Evolutionary conservation across 371 early-diverging fungal genomes (phyloP).

Genomic region (Dichotomocladium elegans): DNA sequence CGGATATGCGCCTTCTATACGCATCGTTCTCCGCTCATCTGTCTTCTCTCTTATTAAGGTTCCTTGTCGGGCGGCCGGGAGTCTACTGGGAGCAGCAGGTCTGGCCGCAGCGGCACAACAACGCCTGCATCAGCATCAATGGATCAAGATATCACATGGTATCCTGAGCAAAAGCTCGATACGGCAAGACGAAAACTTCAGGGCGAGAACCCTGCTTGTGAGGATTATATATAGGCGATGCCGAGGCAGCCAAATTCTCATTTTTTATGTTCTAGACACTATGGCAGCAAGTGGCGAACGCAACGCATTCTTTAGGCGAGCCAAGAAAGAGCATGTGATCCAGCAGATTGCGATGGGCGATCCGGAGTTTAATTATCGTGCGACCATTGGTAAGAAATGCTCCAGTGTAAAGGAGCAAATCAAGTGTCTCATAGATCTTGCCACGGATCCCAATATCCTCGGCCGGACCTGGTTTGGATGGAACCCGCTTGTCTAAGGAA

Average conservation of each 20-base stretch:
- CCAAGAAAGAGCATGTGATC: neutral
- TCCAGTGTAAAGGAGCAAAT: slow-evolving; percentile 60
- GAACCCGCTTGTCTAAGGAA: slow-evolving; percentile 39
- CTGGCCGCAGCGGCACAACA: no score
- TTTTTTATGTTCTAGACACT: slow-evolving; percentile 15
- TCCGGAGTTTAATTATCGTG: slow-evolving; percentile 30
- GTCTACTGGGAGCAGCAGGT: no score
- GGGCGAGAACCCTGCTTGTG: slow-evolving; percentile 61
- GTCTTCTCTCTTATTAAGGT: no score
- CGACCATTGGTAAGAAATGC: slow-evolving; percentile 42
- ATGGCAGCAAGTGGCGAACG: slow-evolving; percentile 22
- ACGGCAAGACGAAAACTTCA: slow-evolving; percentile 66
- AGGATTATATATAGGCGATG: neutral
- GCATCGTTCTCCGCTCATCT: no score
- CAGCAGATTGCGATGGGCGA: slow-evolving; percentile 34
- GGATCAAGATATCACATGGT: slow-evolving; percentile 51
- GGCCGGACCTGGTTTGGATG: slow-evolving; percentile 72
- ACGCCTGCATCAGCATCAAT: slow-evolving; percentile 2
- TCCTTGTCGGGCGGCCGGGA: no score
- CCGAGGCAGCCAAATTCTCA: slow-evolving; percentile 3
- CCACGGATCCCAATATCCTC: slow-evolving; percentile 66
- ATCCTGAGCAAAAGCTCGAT: slow-evolving; percentile 70
- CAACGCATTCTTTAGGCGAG: slow-evolving; percentile 53
- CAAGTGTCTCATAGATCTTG: slow-evolving; percentile 66
- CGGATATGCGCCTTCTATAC: no score